Base-by-base conservation (phyloP, 2,329 filamentous ascomycete species). In the Mycosphaerella sp. region DNA sequence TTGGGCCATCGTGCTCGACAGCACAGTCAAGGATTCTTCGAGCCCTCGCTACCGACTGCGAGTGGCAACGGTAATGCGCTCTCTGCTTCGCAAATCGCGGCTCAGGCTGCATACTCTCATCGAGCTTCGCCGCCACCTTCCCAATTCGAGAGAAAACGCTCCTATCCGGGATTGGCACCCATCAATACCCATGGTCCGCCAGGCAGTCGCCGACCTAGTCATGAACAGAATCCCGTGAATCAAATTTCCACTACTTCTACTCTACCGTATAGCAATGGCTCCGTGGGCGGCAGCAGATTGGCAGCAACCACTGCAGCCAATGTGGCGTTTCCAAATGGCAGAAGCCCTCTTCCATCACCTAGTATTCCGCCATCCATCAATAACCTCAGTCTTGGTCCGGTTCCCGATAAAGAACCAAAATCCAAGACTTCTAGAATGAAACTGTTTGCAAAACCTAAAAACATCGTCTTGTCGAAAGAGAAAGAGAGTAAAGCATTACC, bases 351-450 rank as follows among this genome's bases (percentile, higher is more conserved):
- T 36, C 71, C 71, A 40, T 76, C 74, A 12, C 74, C 75, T 4
- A 67, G 68, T 50, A 50, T 62, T 38, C 54, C 62, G 31, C 52
- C 54, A 41, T 49, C 60, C 12, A 36, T 57, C 34, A 45, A 42
- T 9, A 57, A 41, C 41, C 39, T 54, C 45, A 17, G 51, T 46
- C 47, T 61, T 29, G 62, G 63, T 21, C 59, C 61, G 38, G 63
- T 63, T 12, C 57, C 63, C 7, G 70, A 72, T 2, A 83, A 86
- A 61, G 84, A 86, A 68, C 78, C 79, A 48, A 83, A 83, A 21
- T 80, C 81, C 63, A 76, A 80, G 63, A 87, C 88, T 70, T 83
- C 83, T 57, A 90, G 89, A 72, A 86, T 88, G 68, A 92, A 92
- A 74, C 76, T 92, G 29, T 91, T 91, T 6, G 48, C 48, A 6